Percentiles rank a stretch among this genome's conserved stretches.
Evolutionary conservation across 768 basidiomycete genomes (phyloP).

Genomic region (Lyophyllum shimeji): DNA sequence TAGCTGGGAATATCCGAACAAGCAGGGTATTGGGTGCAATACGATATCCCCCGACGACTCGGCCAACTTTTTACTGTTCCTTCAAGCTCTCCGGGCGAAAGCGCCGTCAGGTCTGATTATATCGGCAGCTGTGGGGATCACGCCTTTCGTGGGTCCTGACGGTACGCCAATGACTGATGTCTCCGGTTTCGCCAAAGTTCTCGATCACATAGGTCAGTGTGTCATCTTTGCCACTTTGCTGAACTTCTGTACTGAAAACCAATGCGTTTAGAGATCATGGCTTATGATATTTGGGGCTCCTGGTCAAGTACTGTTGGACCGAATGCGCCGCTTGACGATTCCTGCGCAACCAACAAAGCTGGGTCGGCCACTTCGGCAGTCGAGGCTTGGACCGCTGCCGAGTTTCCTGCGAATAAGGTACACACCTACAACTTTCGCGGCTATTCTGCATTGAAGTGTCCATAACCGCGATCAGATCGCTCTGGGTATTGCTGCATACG

Average conservation of each 20-base stretch:
- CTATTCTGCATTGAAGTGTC: not conserved
- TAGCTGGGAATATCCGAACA: constrained; percentile 83
- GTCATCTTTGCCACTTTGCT: not conserved
- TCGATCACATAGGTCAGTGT: constrained; percentile 45
- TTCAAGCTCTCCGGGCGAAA: constrained; percentile 62
- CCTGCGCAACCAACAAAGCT: constrained; percentile 58
- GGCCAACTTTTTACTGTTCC: constrained; percentile 74
- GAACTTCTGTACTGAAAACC: not conserved
- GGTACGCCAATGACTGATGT: constrained; percentile 69
- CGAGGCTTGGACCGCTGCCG: constrained; percentile 69
- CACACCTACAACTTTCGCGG: not conserved
- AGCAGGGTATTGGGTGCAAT: constrained; percentile 72
- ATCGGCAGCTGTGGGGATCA: constrained; percentile 41
- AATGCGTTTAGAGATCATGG: constrained; percentile 51
- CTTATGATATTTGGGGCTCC: constrained; percentile 53
- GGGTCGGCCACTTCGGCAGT: constrained; percentile 79
- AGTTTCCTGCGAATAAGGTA: constrained; percentile 58
- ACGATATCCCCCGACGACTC: constrained; percentile 58
- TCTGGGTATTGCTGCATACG: constrained; percentile 81
- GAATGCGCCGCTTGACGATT: constrained; percentile 79
- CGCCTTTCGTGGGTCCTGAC: constrained; percentile 44
- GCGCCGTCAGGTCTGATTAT: constrained; percentile 56
- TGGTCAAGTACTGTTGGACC: constrained; percentile 66
- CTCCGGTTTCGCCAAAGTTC: constrained; percentile 64
- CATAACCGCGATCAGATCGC: constrained; percentile 44